Base-by-base conservation (phyloP, 2,329 filamentous ascomycete species). In the Scedosporium minutisporum region DNA sequence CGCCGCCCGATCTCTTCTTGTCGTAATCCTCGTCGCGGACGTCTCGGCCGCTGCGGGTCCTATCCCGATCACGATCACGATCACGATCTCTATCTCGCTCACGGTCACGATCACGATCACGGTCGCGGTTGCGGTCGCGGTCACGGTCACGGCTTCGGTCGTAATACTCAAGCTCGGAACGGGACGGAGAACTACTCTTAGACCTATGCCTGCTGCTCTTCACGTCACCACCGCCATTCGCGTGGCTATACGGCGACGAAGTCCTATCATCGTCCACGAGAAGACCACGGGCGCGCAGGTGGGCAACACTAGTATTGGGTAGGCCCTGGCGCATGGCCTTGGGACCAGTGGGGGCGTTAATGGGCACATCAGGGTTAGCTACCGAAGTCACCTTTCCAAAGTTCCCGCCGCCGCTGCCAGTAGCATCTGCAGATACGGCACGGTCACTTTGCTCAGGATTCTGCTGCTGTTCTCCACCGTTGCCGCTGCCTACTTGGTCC, bases 291-390 rank as follows among this genome's bases (percentile, higher is more conserved):
- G 82, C 82, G 1, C 60, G 60, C n/a, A 61, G 48, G 60, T 57
- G 60, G n/a, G 60, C 46, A 61, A 90, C 83, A 67, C 89, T 90
- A 63, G 88, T 93, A 73, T 96, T 96, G 60, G 90, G 89, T 10
- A 92, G 79, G 33, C 92, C 91, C 74, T 95, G 89, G 66, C 93
- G 85, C 91, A 97, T 96, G 18, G 95, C 95, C 75, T 95, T 93
- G 58, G 95, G 95, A 9, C 93, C 95, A 62, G 89, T 96, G 29
- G 95, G 95, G 29, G 95, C 95, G 76, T 82, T 91, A 76, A 86
- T 74, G 55, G 85, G 85, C 60, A 76, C 74, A 68, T 77, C 73
- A 66, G 76, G 73, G 53, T 46, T 51, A 27, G 61, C 61, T 6
- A 48, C 44, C 38, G 61, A 48, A 53, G 41, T 27, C 46, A 61